Evolutionary conservation across 208 protist genomes (phyloP).

Genomic region (Herpetomonas samuelpessoai): DNA sequence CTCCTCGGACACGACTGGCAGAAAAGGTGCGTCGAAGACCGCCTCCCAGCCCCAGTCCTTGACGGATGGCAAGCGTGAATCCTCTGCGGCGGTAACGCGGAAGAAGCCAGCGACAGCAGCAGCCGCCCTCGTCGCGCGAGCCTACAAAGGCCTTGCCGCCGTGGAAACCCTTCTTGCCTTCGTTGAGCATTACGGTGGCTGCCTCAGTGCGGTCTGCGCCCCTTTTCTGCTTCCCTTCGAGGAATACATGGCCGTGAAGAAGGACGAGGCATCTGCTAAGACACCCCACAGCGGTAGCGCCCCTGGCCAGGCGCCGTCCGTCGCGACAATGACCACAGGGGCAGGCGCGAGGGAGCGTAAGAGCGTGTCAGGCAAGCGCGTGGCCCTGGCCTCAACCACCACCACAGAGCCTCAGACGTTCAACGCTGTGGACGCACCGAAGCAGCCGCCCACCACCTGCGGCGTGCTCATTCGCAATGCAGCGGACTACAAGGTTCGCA

Average conservation of each 20-base stretch:
- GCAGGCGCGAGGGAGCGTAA: neutral
- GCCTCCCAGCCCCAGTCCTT: neutral
- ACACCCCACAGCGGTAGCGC: slow-evolving; percentile 2
- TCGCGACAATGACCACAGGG: neutral
- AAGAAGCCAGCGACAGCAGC: neutral
- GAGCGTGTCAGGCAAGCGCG: neutral
- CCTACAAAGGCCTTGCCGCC: slow-evolving; percentile 20
- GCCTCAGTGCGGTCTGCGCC: slow-evolving; percentile 64
- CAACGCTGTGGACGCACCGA: neutral
- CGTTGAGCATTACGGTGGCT: slow-evolving; percentile 72
- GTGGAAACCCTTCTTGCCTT: slow-evolving; percentile 67
- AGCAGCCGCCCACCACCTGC: neutral
- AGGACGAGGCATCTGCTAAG: slow-evolving; percentile 5
- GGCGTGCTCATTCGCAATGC: slow-evolving; percentile 11
- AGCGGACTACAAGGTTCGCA: slow-evolving; percentile 23
- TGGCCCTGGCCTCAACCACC: too few relatives aligned
- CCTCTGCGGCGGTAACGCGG: neutral
- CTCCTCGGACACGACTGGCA: slow-evolving; percentile 1
- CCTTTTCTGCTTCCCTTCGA: slow-evolving; percentile 80
- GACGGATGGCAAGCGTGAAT: neutral
- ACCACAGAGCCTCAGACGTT: neutral
- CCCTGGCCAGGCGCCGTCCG: neutral
- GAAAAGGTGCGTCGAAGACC: neutral
- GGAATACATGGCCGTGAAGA: slow-evolving; percentile 51
- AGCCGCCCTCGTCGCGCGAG: neutral